A percentile compares a stretch with the other conserved stretches of the same genome.
Conservation (phyloP, 1,139 yeast genomes). For the Saccharomyces hybrid region DNA sequence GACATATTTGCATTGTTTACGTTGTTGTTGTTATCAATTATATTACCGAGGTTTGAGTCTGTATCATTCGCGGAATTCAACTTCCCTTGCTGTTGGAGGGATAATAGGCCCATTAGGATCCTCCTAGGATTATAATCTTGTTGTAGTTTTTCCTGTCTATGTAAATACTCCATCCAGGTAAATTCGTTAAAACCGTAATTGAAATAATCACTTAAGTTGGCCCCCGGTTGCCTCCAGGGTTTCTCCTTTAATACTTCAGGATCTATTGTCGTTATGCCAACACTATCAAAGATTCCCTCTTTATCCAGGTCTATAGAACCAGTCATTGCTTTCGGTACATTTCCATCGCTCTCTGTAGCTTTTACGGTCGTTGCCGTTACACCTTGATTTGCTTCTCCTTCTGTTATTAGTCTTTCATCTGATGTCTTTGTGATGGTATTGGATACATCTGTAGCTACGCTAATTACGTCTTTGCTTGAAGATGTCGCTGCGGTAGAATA, state of each 20-base stretch:
- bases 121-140: conserved; percentile 64
- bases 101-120: conserved; percentile 37
- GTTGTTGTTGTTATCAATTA: conserved; percentile 2
- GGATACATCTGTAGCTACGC: conserved; percentile 4
- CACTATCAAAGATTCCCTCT: conserved; percentile 74
- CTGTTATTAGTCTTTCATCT: conserved; percentile 30
- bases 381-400: conserved; percentile 17
- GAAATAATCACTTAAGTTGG: conserved; percentile 88
- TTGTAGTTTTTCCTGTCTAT: conserved; percentile 75
- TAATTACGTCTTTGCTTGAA: conserved; percentile 3
- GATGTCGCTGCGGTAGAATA: conserved; percentile 32
- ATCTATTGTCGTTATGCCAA: conserved; percentile 76
- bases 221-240: conserved; percentile 98
- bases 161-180: conserved; percentile 90
- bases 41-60: background rate
- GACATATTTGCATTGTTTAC: background rate
- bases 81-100: conserved; percentile 32
- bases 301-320: conserved; percentile 52
- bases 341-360: conserved; percentile 12
- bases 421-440: background rate
- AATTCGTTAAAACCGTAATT: conserved; percentile 94
- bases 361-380: conserved; percentile 31
- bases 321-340: conserved; percentile 23
- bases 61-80: conserved; percentile 14
- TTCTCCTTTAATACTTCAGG: conserved; percentile 79